Evolutionary conservation across 495 filamentous ascomycete species (phyloP).

Genomic region (Neurospora sp.): DNA sequence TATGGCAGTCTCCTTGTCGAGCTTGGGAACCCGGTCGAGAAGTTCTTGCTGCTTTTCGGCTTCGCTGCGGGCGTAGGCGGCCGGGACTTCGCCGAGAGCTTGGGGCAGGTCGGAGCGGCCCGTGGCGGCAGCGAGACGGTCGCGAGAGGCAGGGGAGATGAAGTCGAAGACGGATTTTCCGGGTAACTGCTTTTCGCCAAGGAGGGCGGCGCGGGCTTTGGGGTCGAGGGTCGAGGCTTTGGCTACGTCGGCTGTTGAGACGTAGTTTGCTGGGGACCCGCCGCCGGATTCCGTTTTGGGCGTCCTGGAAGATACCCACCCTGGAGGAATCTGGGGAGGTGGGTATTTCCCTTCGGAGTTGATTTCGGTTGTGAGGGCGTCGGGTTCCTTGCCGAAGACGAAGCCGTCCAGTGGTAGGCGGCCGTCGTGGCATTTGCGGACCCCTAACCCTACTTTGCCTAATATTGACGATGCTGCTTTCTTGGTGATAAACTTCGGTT

Average conservation of each 20-base stretch:
- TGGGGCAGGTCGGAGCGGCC: slow-evolving; percentile 69
- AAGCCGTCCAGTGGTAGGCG: slow-evolving; percentile 81
- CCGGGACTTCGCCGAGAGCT: slow-evolving; percentile 63
- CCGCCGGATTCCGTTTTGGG: slow-evolving; percentile 23
- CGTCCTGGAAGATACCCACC: slow-evolving; percentile 64
- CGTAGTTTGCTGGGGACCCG: slow-evolving; percentile 31
- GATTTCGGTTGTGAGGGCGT: slow-evolving; percentile 44
- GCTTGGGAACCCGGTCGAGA: slow-evolving; percentile 52
- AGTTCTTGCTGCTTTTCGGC: slow-evolving; percentile 50
- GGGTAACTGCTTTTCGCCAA: slow-evolving; percentile 75
- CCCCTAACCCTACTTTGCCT: slow-evolving; percentile 44
- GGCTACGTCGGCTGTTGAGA: slow-evolving; percentile 65
- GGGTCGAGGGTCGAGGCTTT: slow-evolving; percentile 70
- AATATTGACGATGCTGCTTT: slow-evolving; percentile 39
- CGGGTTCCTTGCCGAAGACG: slow-evolving; percentile 49
- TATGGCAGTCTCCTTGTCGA: slow-evolving; percentile 64
- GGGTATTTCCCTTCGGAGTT: slow-evolving; percentile 54
- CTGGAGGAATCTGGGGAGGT: slow-evolving; percentile 64
- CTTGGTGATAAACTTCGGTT: slow-evolving; percentile 72
- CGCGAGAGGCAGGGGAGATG: slow-evolving; percentile 70
- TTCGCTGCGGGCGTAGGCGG: slow-evolving; percentile 49
- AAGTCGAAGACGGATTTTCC: slow-evolving; percentile 96
- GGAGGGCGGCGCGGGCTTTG: slow-evolving; percentile 63
- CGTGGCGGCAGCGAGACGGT: slow-evolving; percentile 63
- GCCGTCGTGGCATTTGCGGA: slow-evolving; percentile 82